These are phyloP conservation scores for Plantago lanceolata DNA, from an alignment of 305 asterid species.

Conservation along the genomic window DNA sequence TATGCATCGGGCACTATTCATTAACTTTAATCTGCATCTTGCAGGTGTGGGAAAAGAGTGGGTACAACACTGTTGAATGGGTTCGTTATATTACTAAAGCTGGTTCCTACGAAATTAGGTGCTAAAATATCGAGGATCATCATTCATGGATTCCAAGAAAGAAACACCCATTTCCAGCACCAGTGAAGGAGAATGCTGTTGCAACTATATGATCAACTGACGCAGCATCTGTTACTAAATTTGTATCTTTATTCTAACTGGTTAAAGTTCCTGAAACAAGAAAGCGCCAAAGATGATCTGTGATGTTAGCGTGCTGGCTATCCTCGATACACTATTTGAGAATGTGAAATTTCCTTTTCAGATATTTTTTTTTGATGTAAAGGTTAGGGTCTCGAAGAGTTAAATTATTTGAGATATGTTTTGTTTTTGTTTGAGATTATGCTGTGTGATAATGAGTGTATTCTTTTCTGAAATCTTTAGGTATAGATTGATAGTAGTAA, in stretches of 20 bases:
- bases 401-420: not conserved
- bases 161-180: slow-evolving; percentile 11
- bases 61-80: slow-evolving; percentile 98
- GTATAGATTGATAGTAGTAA: too few relatives aligned
- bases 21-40: slow-evolving; percentile 21
- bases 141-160: too few relatives aligned
- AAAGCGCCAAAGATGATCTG: slow-evolving; percentile 6
- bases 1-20: slow-evolving; percentile 13
- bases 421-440: not conserved
- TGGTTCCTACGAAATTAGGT: slow-evolving; percentile 95
- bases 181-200: slow-evolving; percentile 9
- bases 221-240: slow-evolving; percentile 1
- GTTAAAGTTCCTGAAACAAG: slow-evolving; percentile 21
- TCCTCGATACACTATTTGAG: slow-evolving; percentile 11
- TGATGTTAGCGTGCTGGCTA: slow-evolving; percentile 14
- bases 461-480: not conserved
- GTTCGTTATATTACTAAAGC: slow-evolving; percentile 98
- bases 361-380: slow-evolving; percentile 30
- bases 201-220: slow-evolving; percentile 10
- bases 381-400: slow-evolving; percentile 23
- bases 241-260: slow-evolving; percentile 14
- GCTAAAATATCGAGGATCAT: slow-evolving; percentile 40
- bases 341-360: slow-evolving; percentile 13
- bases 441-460: not conserved
- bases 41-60: slow-evolving; percentile 99